Evolutionary conservation across 2,329 filamentous ascomycete species (phyloP).

Genomic region (Ceratocystis destructans): DNA sequence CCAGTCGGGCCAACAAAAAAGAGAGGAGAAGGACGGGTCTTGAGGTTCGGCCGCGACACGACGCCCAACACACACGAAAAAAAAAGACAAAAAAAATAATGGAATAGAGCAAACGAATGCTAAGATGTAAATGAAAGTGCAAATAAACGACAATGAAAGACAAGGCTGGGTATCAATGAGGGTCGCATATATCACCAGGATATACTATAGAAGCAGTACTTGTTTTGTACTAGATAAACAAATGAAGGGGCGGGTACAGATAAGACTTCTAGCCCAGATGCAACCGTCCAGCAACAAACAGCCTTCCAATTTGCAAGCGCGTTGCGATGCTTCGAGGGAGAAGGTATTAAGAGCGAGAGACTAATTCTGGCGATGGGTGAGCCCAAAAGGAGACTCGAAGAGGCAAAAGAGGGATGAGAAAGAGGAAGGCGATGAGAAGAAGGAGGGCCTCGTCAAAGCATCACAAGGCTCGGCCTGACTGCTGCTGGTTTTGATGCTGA

Average conservation of each 20-base stretch:
- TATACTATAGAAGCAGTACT: neutral
- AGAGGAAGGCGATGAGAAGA: neutral
- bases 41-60: neutral
- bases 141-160: neutral
- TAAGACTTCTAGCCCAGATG: neutral
- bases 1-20: neutral
- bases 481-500: neutral
- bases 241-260: neutral
- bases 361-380: neutral
- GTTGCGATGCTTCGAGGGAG: neutral
- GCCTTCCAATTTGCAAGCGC: neutral
- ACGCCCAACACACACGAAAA: neutral
- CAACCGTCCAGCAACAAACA: neutral
- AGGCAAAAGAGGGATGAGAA: neutral
- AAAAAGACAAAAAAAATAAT: neutral
- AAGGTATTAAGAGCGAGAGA: neutral
- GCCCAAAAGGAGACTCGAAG: neutral
- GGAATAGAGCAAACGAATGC: neutral
- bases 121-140: neutral
- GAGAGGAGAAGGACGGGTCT: neutral
- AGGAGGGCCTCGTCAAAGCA: neutral
- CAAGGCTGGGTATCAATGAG: conserved; percentile 8
- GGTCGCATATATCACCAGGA: neutral
- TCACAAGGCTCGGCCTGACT: neutral
- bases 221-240: neutral